Conservation (phyloP, 1,284 basidiomycete species). For the Agaricales sp. region DNA sequence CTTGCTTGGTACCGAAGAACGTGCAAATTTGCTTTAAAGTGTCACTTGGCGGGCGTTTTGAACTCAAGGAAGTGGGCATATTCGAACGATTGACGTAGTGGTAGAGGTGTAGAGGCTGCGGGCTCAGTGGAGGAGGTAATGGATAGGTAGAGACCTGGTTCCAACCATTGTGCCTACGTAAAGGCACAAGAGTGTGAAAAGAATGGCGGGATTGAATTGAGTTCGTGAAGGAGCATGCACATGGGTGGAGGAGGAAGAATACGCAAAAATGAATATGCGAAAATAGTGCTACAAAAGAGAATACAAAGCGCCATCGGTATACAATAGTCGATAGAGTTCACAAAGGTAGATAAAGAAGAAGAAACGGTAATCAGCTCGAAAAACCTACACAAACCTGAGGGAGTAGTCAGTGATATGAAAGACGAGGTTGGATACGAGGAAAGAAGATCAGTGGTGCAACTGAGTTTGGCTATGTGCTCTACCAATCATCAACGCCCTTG, state of each 20-base stretch:
- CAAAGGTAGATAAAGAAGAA: too few species aligned
- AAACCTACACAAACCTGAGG: neutral
- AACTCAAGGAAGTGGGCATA: neutral
- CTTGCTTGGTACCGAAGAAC: neutral
- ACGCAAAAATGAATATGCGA: neutral
- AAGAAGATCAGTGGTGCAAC: neutral
- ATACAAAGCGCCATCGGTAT: neutral
- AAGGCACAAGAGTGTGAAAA: neutral
- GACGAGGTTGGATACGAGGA: neutral
- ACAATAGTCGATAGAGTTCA: neutral
- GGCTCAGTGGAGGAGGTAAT: neutral
- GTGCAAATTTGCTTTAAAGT: neutral
- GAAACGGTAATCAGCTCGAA: too few species aligned
- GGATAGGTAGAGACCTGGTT: too few species aligned
- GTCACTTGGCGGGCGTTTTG: neutral
- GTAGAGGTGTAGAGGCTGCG: neutral
- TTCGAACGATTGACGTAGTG: neutral
- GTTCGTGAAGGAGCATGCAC: neutral
- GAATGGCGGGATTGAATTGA: too few species aligned
- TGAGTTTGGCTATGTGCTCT: constrained; percentile 1
- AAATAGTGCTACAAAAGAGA: neutral
- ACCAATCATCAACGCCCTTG: neutral
- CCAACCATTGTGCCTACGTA: too few species aligned
- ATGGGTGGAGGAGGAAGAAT: neutral
- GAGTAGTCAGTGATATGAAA: neutral